Percentiles rank a stretch among this genome's conserved stretches.
Evolutionary conservation across 495 filamentous ascomycete genomes (phyloP).

Genomic region (Cercophora scortea): DNA sequence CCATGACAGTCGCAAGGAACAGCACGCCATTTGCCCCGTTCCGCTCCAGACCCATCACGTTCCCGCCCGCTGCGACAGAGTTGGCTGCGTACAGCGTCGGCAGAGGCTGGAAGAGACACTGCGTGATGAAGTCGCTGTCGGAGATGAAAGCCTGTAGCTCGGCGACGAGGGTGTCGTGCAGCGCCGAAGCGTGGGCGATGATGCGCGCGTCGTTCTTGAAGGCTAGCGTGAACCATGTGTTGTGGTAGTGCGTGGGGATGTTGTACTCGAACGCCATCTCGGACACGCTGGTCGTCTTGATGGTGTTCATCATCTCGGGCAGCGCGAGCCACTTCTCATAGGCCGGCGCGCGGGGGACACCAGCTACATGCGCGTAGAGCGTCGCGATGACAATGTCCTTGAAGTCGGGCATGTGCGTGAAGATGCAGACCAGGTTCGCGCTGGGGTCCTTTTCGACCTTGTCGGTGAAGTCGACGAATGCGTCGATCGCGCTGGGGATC

Average conservation of each 20-base stretch:
- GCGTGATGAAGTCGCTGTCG: constrained; percentile 28
- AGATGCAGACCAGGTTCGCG: constrained; percentile 8
- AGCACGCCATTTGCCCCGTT: constrained; percentile 22
- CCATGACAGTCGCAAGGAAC: constrained; percentile 7
- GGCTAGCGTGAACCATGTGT: constrained; percentile 19
- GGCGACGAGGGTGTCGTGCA: constrained; percentile 14
- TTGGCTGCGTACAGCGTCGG: constrained; percentile 29
- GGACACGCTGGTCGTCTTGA: constrained; percentile 14
- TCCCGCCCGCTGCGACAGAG: constrained; percentile 39
- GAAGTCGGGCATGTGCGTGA: constrained; percentile 10
- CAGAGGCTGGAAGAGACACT: constrained; percentile 43
- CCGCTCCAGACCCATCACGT: constrained; percentile 42
- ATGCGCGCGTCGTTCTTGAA: constrained; percentile 21
- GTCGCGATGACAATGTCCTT: constrained; percentile 12
- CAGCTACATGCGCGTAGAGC: constrained; percentile 14
- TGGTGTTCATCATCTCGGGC: constrained; percentile 11
- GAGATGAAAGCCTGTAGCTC: constrained; percentile 12
- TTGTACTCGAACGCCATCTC: constrained; percentile 14
- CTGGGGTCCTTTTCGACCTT: constrained; percentile 12
- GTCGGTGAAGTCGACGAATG: constrained; percentile 16
- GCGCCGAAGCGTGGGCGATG: constrained; percentile 11
- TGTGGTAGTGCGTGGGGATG: constrained; percentile 3
- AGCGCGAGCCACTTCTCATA: constrained; percentile 11
- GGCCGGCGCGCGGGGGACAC: constrained; percentile 7
- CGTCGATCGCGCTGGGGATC: constrained; percentile 4